Base-by-base conservation (phyloP, 23 red algal species). In the Gracilaria caudata region DNA sequence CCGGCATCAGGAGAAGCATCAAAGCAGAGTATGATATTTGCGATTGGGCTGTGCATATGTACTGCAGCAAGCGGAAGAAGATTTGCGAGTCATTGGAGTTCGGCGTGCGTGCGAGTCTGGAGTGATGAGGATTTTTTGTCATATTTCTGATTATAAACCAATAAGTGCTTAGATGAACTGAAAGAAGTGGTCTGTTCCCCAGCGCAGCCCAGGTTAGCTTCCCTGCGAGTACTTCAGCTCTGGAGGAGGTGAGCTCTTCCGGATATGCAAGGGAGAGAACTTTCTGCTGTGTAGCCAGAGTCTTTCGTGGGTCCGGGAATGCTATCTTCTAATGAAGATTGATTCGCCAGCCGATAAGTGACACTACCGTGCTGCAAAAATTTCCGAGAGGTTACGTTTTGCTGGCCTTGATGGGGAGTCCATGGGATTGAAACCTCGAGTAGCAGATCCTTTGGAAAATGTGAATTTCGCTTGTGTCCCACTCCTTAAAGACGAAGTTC, bases 381-480 rank as follows among this genome's bases (percentile, higher is more conserved):
- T 14, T 11, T 6, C 60, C 60, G 24, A 65, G 25, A 5, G 60
- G 60, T 1, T 6, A 30, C 1, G 60, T 10, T 11, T 65, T 32
- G 60, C 60, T 65, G 23, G 60, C 32, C 60, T 65, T 65, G 23
- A 65, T 65, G 1, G 60, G 60, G 14, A 65, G 60, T 17, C 60
- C 60, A 2, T 65, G 25, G 20, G 25, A 28, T 34, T 65, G 26
- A 35, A 65, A 65, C 9, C 60, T 7, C 11, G 60, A 4, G 60
- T 65, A 65, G 32, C 60, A 65, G 10, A 65, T 7, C 13, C 60
- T 65, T 34, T 65, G 60, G 32, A 65, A 65, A 9, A 7, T 65
- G 60, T 28, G 1, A 10, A 35, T 34, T 32, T 32, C 60, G 2
- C 13, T 4, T 1, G 7, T 2, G 10, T 16, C 32, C 60, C 60